phyloP scores from a whole-genome alignment of 148 eudicot genomes.

The Silene conica region DNA sequence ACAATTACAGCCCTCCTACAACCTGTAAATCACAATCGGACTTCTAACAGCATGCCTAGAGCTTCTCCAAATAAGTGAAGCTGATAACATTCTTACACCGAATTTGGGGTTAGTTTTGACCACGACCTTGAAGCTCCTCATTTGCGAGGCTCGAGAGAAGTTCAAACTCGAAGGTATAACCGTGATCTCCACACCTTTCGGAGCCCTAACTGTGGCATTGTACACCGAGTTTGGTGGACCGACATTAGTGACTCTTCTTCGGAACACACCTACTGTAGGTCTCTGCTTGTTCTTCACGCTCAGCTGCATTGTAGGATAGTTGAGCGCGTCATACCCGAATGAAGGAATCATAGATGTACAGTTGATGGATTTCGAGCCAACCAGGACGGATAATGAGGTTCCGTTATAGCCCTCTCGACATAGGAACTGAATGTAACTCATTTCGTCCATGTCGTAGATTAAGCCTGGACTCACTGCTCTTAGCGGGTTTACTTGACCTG shows the following conservation, averaged over 20 bases:
- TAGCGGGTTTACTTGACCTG: constrained; percentile 72
- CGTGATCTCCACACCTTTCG: constrained; percentile 52
- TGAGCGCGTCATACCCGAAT: constrained; percentile 61
- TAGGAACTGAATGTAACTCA: constrained; percentile 68
- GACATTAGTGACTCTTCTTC: constrained; percentile 71
- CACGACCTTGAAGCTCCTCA: constrained; percentile 55
- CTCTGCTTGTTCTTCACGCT: constrained; percentile 30
- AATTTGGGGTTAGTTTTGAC: constrained; percentile 47
- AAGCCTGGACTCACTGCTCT: constrained; percentile 73
- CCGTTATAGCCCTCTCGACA: constrained; percentile 68
- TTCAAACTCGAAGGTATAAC: constrained; percentile 52
- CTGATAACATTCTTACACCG: constrained; percentile 33
- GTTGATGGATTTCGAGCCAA: constrained; percentile 50
- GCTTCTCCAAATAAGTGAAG: constrained; percentile 67
- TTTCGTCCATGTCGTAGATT: constrained; percentile 72
- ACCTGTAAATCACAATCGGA: constrained; percentile 52
- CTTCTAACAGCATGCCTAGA: constrained; percentile 53
- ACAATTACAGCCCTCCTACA: constrained; percentile 15
- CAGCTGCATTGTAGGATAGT: constrained; percentile 91
- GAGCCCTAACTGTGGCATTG: constrained; percentile 55
- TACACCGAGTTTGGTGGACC: constrained; percentile 49
- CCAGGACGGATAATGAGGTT: constrained; percentile 40
- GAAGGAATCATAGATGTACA: constrained; percentile 66
- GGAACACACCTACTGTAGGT: constrained; percentile 38
- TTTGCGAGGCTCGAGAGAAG: constrained; percentile 33